Percentiles rank a stretch among this genome's conserved stretches.
phyloP scores from a whole-genome alignment of 768 basidiomycete genomes.

The Tephrocybe sp. region DNA sequence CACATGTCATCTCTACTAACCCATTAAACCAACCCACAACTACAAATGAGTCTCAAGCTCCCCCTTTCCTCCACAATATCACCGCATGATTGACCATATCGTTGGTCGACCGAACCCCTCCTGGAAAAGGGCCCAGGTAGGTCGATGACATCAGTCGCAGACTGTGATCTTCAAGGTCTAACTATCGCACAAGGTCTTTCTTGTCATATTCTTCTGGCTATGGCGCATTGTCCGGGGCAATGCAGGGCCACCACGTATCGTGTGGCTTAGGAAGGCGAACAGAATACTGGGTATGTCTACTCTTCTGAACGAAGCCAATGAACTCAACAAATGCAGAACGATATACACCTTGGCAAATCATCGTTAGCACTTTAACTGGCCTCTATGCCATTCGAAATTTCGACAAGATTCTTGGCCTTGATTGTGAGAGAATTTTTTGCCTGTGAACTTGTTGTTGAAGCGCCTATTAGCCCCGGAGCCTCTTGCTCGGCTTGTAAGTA shows the following conservation, averaged over 20 bases:
- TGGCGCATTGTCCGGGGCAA: constrained; percentile 74
- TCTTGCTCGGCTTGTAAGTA: constrained; percentile 76
- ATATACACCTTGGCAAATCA: constrained; percentile 96
- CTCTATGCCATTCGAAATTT: constrained; percentile 84
- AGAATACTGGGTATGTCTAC: constrained; percentile 52
- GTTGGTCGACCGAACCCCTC: constrained; percentile 83
- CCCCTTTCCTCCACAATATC: constrained; percentile 4
- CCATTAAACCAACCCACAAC: background rate
- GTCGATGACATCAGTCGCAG: constrained; percentile 10
- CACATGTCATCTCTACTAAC: constrained; percentile 15
- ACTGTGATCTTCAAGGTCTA: background rate
- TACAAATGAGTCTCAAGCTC: constrained; percentile 4
- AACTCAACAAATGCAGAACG: constrained; percentile 44
- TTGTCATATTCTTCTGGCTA: constrained; percentile 91
- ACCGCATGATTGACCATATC: constrained; percentile 89
- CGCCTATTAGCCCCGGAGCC: constrained; percentile 81
- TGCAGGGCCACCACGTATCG: constrained; percentile 61
- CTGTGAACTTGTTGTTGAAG: background rate
- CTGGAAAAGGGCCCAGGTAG: constrained; percentile 87
- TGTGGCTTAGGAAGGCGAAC: constrained; percentile 64
- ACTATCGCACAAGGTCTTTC: constrained; percentile 61
- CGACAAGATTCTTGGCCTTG: constrained; percentile 82
- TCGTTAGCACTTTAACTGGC: constrained; percentile 80
- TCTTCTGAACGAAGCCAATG: background rate
- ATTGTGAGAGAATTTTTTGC: constrained; percentile 49